These are phyloP conservation scores for Quercus berberidifolia DNA, from an alignment of 306 rosid species.

Conservation along the genomic window DNA sequence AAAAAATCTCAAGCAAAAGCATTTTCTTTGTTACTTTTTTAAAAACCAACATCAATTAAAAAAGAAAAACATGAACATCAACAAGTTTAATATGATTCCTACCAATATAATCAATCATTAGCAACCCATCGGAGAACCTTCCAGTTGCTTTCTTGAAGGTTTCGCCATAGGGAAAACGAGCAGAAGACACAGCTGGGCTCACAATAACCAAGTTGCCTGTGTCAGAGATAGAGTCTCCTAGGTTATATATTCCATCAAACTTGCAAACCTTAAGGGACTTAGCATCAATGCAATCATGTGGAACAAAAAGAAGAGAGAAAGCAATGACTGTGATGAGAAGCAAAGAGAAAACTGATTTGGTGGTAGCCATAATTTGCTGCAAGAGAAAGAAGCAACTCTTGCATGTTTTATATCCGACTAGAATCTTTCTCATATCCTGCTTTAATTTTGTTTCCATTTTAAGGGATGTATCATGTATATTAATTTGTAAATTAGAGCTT, in stretches of 20 bases:
- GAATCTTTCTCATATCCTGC: too few species aligned
- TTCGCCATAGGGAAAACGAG: constrained; percentile 13
- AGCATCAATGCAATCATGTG: background rate
- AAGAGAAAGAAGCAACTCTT: background rate
- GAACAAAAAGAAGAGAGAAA: background rate
- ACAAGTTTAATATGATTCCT: background rate
- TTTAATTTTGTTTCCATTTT: too few species aligned
- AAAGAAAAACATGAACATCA: background rate
- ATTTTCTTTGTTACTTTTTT: too few species aligned
- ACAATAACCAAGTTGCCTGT: background rate
- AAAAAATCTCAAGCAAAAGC: too few species aligned
- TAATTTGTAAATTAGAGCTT: too few species aligned
- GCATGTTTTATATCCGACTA: too few species aligned
- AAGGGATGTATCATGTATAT: too few species aligned
- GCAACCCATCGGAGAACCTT: constrained; percentile 13
- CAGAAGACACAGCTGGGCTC: background rate
- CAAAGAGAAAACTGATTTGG: background rate
- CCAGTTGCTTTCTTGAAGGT: constrained; percentile 11
- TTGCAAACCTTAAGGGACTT: background rate
- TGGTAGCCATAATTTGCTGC: constrained; percentile 3
- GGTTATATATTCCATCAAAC: constrained; percentile 5
- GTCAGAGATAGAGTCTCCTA: constrained; percentile 16
- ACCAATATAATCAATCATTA: constrained; percentile 15
- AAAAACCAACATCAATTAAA: background rate
- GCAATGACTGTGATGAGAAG: background rate